Percentiles rank a stretch among this genome's conserved stretches.
These are phyloP conservation scores for Bryoglossum gracile DNA, from an alignment of 495 filamentous ascomycete species.

Conservation along the genomic window DNA sequence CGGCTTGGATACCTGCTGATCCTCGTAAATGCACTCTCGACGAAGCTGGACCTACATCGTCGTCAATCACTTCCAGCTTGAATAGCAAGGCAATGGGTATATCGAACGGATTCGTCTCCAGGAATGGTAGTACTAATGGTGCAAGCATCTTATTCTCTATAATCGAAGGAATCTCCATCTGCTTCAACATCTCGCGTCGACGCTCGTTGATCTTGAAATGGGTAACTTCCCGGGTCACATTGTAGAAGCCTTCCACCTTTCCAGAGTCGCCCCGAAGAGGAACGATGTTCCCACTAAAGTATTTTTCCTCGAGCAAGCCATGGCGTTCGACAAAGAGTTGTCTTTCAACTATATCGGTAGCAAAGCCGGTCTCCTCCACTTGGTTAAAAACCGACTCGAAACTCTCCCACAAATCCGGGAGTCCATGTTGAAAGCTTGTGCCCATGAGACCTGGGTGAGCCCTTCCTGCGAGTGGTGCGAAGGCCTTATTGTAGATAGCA, in stretches of 20 bases:
- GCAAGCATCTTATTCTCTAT: background rate
- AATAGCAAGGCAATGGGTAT: conserved; percentile 57
- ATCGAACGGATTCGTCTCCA: conserved; percentile 42
- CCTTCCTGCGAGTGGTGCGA: conserved; percentile 11
- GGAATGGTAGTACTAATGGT: conserved; percentile 7
- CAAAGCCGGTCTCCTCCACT: conserved; percentile 5
- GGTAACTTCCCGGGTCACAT: conserved; percentile 12
- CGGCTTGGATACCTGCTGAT: conserved; percentile 50
- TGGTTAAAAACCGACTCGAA: conserved; percentile 38
- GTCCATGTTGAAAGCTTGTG: background rate
- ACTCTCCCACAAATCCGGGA: conserved; percentile 39
- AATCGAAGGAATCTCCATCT: conserved; percentile 1
- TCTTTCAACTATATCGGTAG: conserved; percentile 7
- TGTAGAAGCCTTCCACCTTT: conserved; percentile 13
- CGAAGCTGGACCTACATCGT: conserved; percentile 31
- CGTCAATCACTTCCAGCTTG: conserved; percentile 47
- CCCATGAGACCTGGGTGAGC: conserved; percentile 17
- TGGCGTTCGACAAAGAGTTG: conserved; percentile 9
- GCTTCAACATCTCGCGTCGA: conserved; percentile 9
- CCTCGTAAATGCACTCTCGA: conserved; percentile 51
- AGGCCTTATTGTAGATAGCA: conserved; percentile 17
- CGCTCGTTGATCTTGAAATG: conserved; percentile 6
- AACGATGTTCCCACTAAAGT: conserved; percentile 14
- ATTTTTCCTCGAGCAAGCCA: conserved; percentile 14
- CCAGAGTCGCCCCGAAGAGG: conserved; percentile 9